phyloP scores from a whole-genome alignment of 2,329 filamentous ascomycete genomes.

The Boeremia lycopersici region DNA sequence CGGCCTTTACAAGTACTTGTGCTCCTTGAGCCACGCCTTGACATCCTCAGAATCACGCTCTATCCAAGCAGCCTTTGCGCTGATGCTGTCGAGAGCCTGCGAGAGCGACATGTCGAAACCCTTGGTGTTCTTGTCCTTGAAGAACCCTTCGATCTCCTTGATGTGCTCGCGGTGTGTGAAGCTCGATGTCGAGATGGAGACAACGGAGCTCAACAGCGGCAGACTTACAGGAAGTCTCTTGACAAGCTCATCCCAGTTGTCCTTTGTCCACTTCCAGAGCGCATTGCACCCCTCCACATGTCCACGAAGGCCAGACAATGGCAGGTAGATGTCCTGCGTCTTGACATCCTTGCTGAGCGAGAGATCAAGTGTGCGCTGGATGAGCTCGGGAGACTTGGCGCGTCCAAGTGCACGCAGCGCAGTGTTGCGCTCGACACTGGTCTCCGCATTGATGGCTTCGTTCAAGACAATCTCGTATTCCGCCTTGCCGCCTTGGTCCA shows the following conservation, averaged over 20 bases:
- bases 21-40: slow-evolving; percentile 70
- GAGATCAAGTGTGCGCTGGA: slow-evolving; percentile 78
- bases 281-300: slow-evolving; percentile 80
- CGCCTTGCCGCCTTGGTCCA: slow-evolving; percentile 83
- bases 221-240: slow-evolving; percentile 84
- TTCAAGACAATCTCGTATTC: slow-evolving; percentile 82
- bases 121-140: slow-evolving; percentile 79
- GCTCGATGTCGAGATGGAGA: slow-evolving; percentile 79
- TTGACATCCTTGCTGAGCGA: slow-evolving; percentile 82
- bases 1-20: slow-evolving; percentile 60
- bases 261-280: slow-evolving; percentile 81
- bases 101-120: slow-evolving; percentile 86
- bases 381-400: slow-evolving; percentile 76
- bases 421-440: slow-evolving; percentile 88
- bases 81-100: slow-evolving; percentile 85
- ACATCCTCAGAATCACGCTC: slow-evolving; percentile 78
- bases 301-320: slow-evolving; percentile 76
- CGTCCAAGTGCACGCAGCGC: slow-evolving; percentile 84
- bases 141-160: slow-evolving; percentile 79
- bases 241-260: slow-evolving; percentile 85
- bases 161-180: slow-evolving; percentile 81
- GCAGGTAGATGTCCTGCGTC: slow-evolving; percentile 93
- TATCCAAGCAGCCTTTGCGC: slow-evolving; percentile 83
- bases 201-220: slow-evolving; percentile 83
- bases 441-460: slow-evolving; percentile 75